phyloP scores from a whole-genome alignment of 163 green algal species.

The Scenedesmus sp. region DNA sequence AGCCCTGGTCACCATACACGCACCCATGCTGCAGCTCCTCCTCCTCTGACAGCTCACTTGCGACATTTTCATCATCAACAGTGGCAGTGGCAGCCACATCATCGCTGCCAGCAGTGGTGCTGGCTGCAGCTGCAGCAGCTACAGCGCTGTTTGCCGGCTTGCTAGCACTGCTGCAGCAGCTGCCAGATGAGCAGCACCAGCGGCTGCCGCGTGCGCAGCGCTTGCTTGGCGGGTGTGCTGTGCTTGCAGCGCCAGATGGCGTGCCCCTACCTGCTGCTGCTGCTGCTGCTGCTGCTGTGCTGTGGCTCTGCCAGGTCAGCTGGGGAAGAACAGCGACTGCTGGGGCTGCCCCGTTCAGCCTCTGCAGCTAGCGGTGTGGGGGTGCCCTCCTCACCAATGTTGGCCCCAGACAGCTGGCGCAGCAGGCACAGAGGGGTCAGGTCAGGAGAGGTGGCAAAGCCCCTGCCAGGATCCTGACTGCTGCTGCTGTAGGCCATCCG shows the following conservation, averaged over 20 bases:
- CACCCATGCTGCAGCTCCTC: background rate
- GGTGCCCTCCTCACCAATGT: background rate
- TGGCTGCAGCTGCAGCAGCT: no score
- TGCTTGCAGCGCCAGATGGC: background rate
- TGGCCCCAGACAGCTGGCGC: background rate
- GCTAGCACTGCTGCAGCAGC: conserved; percentile 11
- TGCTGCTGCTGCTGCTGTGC: background rate
- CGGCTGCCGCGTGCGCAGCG: background rate
- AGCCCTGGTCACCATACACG: background rate
- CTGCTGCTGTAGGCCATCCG: background rate
- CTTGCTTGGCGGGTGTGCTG: background rate
- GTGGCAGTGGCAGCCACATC: background rate
- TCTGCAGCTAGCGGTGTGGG: background rate
- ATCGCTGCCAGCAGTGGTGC: background rate
- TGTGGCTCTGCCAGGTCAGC: background rate
- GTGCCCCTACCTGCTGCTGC: background rate
- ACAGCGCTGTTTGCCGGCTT: background rate
- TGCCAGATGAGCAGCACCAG: background rate
- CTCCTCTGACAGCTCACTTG: conserved; percentile 20
- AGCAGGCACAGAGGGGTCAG: conserved; percentile 15
- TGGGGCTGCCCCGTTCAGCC: background rate
- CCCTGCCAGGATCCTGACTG: background rate
- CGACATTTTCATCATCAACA: background rate
- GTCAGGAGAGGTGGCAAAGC: background rate
- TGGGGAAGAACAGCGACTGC: background rate